Percentiles rank a stretch among this genome's conserved stretches.
Conservation (phyloP, 768 basidiomycete genomes). For the Suillus decipiens region DNA sequence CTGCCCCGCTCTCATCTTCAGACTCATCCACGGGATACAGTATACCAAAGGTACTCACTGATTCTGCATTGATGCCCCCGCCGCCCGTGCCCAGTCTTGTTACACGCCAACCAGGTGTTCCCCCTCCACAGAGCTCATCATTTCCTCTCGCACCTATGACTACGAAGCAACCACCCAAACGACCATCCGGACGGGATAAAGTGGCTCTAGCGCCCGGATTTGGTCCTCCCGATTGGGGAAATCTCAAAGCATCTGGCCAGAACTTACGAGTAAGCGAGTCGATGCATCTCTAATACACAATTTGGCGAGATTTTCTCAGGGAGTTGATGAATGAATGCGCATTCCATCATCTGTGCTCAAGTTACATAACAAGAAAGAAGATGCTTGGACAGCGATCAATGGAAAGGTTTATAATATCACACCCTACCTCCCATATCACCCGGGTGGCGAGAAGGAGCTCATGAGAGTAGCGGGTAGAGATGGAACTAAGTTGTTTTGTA, state of each 20-base stretch:
- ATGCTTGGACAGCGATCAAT: conserved; percentile 92
- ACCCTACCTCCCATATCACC: conserved; percentile 87
- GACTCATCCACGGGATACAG: conserved; percentile 1
- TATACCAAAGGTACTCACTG: conserved; percentile 39
- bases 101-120: conserved; percentile 35
- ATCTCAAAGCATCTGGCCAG: conserved; percentile 75
- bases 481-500: conserved; percentile 93
- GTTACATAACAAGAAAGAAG: conserved; percentile 76
- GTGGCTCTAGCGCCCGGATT: conserved; percentile 91
- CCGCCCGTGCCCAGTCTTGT: conserved; percentile 46
- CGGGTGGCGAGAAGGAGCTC: conserved; percentile 91
- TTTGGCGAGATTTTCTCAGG: conserved; percentile 42
- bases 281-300: not conserved
- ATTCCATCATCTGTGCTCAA: conserved; percentile 79
- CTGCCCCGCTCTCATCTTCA: conserved; percentile 23
- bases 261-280: conserved; percentile 67
- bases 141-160: conserved; percentile 59
- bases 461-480: conserved; percentile 96
- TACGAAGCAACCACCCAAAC: conserved; percentile 60
- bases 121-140: conserved; percentile 32
- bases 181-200: conserved; percentile 68
- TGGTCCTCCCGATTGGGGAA: conserved; percentile 93
- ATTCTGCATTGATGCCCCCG: conserved; percentile 55
- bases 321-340: conserved; percentile 65
- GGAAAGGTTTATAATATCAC: conserved; percentile 98